Evolutionary conservation across 106 monocot genomes (phyloP).

Genomic region (Dendrobium catenatum): DNA sequence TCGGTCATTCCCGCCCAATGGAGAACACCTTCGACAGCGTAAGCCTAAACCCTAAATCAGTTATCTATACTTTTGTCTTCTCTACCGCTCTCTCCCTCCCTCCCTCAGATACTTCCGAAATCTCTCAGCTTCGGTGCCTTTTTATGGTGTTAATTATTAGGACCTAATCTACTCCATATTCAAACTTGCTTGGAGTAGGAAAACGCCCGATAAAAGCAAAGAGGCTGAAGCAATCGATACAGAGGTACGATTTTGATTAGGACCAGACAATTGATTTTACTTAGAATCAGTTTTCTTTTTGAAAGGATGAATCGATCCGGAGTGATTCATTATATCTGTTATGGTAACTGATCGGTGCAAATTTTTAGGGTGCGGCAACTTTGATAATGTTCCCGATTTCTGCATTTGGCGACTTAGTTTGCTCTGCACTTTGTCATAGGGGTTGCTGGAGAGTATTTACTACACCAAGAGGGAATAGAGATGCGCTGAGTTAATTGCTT

Average conservation of each 20-base stretch:
- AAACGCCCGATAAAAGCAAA: background rate
- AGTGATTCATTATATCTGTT: background rate
- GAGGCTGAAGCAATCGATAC: background rate
- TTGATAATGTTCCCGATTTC: background rate
- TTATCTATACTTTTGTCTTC: background rate
- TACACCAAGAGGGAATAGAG: too few species aligned
- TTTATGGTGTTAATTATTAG: background rate
- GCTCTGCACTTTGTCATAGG: background rate
- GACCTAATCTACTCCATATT: conserved; percentile 3
- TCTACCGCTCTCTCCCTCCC: background rate
- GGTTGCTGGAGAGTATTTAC: too few species aligned
- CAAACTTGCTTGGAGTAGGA: conserved; percentile 8
- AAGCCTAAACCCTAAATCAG: background rate
- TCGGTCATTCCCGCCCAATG: background rate
- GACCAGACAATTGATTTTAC: background rate
- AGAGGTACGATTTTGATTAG: conserved; percentile 1
- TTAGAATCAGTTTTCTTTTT: background rate
- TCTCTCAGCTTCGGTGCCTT: background rate
- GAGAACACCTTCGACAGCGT: conserved; percentile 6
- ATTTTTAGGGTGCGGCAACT: too few species aligned
- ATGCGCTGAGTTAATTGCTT: too few species aligned
- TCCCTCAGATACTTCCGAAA: background rate
- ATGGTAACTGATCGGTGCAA: background rate
- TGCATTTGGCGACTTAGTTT: background rate
- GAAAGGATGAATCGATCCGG: background rate